Base-by-base conservation (phyloP, 2,329 filamentous ascomycete species). In the Incumbomyces delicatus region DNA sequence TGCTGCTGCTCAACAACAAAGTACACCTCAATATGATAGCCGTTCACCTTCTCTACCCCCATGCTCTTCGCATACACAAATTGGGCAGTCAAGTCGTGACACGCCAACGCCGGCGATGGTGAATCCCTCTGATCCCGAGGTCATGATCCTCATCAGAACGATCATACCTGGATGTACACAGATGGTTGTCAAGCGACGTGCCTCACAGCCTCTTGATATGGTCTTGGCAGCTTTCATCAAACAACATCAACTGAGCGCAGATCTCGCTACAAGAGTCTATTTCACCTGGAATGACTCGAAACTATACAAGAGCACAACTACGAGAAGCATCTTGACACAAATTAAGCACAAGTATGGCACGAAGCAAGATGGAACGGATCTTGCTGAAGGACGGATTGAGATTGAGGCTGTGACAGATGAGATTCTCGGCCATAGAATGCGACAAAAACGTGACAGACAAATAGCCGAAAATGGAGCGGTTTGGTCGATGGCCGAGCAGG, bases 331-430 rank as follows among this genome's bases (percentile, higher is more conserved):
- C 6, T 80, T 81, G 6, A 74, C 35, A 8, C 47, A 47, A 17
- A 44, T 56, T 33, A 54, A 50, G 46, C 42, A 32, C 41, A 52
- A 52, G 6, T 22, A 53, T 22, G 38, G 36, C 30, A 43, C 18
- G 22, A 45, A 37, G 30, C 59, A 17, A 27, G 41, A 42, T 22
- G 20, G 38, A 34, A 30, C 27, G 13, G 63, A 70, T 2, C 73
- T 75, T 20, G 72, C 74, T 18, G 70, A 72, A 11, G 65, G 71
- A 6, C 75, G 76, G 44, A 74, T 94, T n/a, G 76, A 83, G 54
- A 73, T 94, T 52, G 81, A 89, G 62, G 85, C 83, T 6, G 87
- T 85, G 75, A 90, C 85, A 0, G 70, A 78, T 6, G 78, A 83
- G 10, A 63, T 76, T 1, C 83, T 78, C 37, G 64, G 64, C 48